These are phyloP conservation scores for Lentinus brumalis DNA, from an alignment of 768 basidiomycete genomes.

Conservation along the genomic window DNA sequence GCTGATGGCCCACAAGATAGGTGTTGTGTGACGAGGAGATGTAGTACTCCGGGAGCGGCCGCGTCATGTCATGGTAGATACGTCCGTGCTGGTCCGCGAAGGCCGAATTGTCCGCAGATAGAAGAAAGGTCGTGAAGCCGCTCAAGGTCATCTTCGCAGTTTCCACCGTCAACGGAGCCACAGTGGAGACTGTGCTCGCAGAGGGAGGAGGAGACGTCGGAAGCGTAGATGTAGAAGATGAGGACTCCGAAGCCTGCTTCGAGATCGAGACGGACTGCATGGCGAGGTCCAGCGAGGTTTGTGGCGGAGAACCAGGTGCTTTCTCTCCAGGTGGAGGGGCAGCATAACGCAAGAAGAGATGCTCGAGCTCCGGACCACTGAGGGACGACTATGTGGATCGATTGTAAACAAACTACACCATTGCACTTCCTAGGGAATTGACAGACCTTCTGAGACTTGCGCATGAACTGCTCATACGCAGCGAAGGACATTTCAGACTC, in stretches of 20 bases:
- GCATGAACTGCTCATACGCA: conserved; percentile 55
- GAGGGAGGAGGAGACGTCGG: conserved; percentile 9
- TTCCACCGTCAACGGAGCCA: conserved; percentile 18
- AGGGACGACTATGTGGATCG: conserved; percentile 30
- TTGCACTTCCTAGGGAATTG: conserved; percentile 34
- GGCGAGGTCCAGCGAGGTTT: conserved; percentile 31
- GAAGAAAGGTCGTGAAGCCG: conserved; percentile 76
- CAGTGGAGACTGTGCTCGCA: conserved; percentile 2
- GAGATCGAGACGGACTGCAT: conserved; percentile 22
- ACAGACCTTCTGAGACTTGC: conserved; percentile 50
- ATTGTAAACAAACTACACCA: conserved; percentile 22
- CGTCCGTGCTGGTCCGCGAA: conserved; percentile 53
- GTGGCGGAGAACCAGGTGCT: conserved; percentile 24
- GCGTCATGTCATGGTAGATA: conserved; percentile 84
- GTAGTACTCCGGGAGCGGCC: conserved; percentile 84
- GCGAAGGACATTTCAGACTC: conserved; percentile 35
- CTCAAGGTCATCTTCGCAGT: conserved; percentile 50
- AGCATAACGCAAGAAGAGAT: conserved; percentile 43
- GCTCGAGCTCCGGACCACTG: conserved; percentile 32
- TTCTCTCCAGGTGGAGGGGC: conserved; percentile 4
- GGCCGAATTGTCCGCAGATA: conserved; percentile 75
- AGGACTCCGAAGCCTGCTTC: background rate
- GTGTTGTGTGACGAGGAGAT: conserved; percentile 93
- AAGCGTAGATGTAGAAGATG: background rate
- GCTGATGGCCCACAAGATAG: conserved; percentile 84